Evolutionary conservation across 1,284 basidiomycete species (phyloP), one percentile per base, ranked within the genome.

Genomic region (Naganishia sp.): DNA sequence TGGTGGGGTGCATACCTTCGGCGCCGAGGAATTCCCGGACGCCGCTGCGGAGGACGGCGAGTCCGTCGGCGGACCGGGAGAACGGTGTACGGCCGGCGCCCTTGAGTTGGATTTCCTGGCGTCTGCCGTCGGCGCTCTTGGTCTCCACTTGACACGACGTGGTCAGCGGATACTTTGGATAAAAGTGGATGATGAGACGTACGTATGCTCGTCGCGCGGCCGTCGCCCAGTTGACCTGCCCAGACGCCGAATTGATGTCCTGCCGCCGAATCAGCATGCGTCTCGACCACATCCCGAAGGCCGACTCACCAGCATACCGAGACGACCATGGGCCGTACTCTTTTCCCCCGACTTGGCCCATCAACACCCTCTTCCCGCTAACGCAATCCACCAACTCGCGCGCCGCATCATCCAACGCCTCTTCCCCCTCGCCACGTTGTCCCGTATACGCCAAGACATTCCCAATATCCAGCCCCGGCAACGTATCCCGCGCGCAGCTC

Each of bases 171-270:
- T n/a, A 53, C 39, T 60, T n/a, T 60, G 63, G 39, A 50, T 15
- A 46, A 71, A 56, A 21, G 47, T 25, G 28, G 18, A 43, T 35
- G 42, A n/a, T n/a, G 35, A 10, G 35, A 83, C 84, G 74, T 71
- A 90, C 90, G 77, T 60, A 99, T 84, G 10, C 90, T 90, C 35
- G 94, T 90, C 0, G 95, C 95, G 17, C 95, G 85, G 0, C 95
- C 95, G 74, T 99, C 95, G 10, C 95, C 95, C 2, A 99, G 84
- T 78, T 98, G 95, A n/a, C 94, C 93, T 1, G 95, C 95, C 89
- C 90, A 98, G 5, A 76, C 80, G 1, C 94, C 95, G 73, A 98
- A 98, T 76, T 98, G 94, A 76, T 94, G 91, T 0, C 92, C 90
- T 71, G 87, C 42, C n/a, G 28, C 28, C 18, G 23, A 62, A 43